Evolutionary conservation across 371 early-diverging fungal species (phyloP), one percentile per base, ranked within the genome.

Genomic region (Blakeslea trispora): DNA sequence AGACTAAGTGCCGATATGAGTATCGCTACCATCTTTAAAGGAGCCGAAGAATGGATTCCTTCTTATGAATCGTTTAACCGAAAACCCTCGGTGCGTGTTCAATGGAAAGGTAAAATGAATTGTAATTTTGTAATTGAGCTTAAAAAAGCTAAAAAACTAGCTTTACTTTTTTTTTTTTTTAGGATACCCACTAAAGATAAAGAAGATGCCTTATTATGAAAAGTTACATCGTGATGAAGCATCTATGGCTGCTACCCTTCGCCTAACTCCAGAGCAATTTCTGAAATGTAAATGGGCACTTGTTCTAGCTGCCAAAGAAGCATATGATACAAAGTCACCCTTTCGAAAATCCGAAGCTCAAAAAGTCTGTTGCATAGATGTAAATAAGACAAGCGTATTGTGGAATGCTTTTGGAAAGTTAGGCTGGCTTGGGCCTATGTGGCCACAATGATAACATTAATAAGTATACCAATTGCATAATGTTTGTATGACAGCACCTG

Each of bases 241-340:
- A 2, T 68, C 74, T 15, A 83, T 86, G 66, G 86, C 87, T 28
- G 85, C 87, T 15, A 83, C 82, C 0, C 71, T 89, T 50, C 85
- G 90, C 41, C 72, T 89, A 19, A 77, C 81, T 13, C 90, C 90
- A 3, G 85, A 84, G 34, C 87, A 88, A 62, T 89, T 86, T 53
- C 56, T 89, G 10, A 72, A 72, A 48, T 79, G 79, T 35, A 79
- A 79, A 50, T 73, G 75, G 31, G 65, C 71, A 3, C 57, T 75
- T 44, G 54, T 75, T 2, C 52, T 74, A 3, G 72, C 68, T 1
- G 79, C 79, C 9, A 63, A 72, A 31, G 61, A 65, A 34, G 64
- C 67, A 9, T 18, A 35, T 31, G 60, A 70, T 23, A 49, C 53
- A 1, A 45, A 61, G 17, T 17, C 59, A n/a, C 51, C 71, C 10